Base-by-base conservation (phyloP, 306 rosid species). In the Rosa rugosa region DNA sequence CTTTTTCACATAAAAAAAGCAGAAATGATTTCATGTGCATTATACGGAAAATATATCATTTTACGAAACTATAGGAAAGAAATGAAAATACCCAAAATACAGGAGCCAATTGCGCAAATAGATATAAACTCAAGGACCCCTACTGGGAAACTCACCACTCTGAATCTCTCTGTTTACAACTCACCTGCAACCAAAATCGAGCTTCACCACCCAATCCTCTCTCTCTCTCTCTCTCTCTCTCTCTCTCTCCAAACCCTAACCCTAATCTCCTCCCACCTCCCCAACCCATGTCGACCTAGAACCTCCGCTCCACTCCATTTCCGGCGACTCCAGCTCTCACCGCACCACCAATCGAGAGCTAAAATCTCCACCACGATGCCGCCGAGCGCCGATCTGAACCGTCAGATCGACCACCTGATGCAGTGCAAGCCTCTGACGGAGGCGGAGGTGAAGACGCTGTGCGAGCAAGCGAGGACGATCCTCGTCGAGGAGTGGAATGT, bases 401-500 rank as follows among this genome's bases (percentile, higher is more conserved):
- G 86, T 18, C 86, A 83, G 86, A 83, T 83, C 75, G 83, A 75
- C 62, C 83, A 83, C 73, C 51, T 83, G 86, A 83, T 83, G 86
- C 83, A 83, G 83, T 79, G 86, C 73, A 83, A 79, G 78, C 83
- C 86, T 23, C 77, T 83, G 62, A 59, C 78, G 54, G 86, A 83
- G 75, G 23, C 80, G 69, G 86, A 83, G 86, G 86, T 79, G 80
- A 79, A 50, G 86, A 69, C 78, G 73, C 78, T 83, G 49, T 83
- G 86, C 80, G 86, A 83, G 77, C 83, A 83, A 62, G 86, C 86
- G 42, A 79, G 86, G 83, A 64, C 83, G 78, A 83, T 83, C 70
- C 50, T 83, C 78, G 86, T 83, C 14, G 86, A 79, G 86, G 86
- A 83, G 42, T 83, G 86, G 86, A 83, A 83, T 36, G 86, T 83